Conservation (phyloP, 108 stramenopile genomes). For the Pseudonitzschia pungens region DNA sequence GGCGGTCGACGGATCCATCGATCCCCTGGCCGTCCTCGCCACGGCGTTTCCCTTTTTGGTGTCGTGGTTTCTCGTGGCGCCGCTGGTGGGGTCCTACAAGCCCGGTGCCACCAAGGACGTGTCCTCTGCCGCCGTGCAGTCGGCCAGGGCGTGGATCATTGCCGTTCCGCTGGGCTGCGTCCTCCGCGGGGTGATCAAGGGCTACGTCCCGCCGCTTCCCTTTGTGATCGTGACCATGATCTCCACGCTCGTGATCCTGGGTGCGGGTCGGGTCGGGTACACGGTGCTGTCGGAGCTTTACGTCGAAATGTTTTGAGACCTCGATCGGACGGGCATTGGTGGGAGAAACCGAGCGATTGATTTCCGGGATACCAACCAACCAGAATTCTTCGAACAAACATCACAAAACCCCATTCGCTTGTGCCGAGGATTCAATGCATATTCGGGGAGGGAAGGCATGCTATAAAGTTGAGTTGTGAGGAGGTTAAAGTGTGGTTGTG, state of each 20-base stretch:
- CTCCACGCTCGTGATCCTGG: conserved; percentile 59
- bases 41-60: conserved; percentile 56
- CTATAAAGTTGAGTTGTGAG: no score
- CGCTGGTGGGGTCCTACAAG: conserved; percentile 52
- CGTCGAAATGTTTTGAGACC: conserved; percentile 24
- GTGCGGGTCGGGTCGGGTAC: conserved; percentile 11
- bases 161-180: conserved; percentile 62
- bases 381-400: no score
- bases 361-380: no score
- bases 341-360: not conserved
- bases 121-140: conserved; percentile 27
- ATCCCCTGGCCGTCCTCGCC: conserved; percentile 35
- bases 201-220: conserved; percentile 62
- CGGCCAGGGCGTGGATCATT: conserved; percentile 59
- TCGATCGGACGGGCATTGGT: not conserved
- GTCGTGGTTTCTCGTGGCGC: conserved; percentile 50
- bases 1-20: conserved; percentile 41
- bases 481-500: no score
- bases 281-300: conserved; percentile 21
- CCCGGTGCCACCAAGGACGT: conserved; percentile 35
- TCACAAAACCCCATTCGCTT: no score
- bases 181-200: conserved; percentile 57
- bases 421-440: no score
- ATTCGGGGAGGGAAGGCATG: no score
- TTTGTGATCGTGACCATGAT: conserved; percentile 71